phyloP scores from a whole-genome alignment of 257 asterid genomes.

The Penstemon newberryi region DNA sequence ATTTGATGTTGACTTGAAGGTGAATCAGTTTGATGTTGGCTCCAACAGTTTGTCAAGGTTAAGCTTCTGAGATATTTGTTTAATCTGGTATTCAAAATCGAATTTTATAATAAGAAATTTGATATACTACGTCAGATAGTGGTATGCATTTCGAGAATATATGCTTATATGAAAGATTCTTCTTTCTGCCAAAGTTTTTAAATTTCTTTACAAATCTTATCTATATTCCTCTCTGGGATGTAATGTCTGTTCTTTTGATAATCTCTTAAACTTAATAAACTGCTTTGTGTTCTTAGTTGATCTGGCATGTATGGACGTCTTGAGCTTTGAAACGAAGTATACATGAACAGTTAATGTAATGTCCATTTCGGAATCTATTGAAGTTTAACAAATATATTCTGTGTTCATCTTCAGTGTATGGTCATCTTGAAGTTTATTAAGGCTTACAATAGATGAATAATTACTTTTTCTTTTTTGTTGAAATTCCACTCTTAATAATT shows the following conservation, averaged over 20 bases:
- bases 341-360: too few relatives aligned
- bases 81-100: slow-evolving; percentile 6
- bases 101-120: slow-evolving; percentile 11
- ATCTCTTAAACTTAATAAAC: background rate
- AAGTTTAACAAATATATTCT: background rate
- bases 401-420: slow-evolving; percentile 1
- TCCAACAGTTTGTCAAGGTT: slow-evolving; percentile 71
- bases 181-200: background rate
- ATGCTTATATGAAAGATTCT: slow-evolving; percentile 1
- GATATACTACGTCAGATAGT: slow-evolving; percentile 9
- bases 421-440: slow-evolving; percentile 13
- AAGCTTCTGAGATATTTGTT: slow-evolving; percentile 27
- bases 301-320: too few relatives aligned
- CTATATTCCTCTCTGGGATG: background rate
- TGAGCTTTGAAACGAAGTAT: too few relatives aligned
- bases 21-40: slow-evolving; percentile 51
- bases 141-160: slow-evolving; percentile 17
- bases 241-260: slow-evolving; percentile 2
- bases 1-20: slow-evolving; percentile 68
- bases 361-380: too few relatives aligned
- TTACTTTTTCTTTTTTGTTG: background rate
- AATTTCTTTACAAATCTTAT: background rate
- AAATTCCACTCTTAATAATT: background rate
- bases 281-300: background rate
- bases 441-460: background rate